A percentile compares a stretch with the other conserved stretches of the same genome.
These are phyloP conservation scores for Paspalum notatum DNA, from an alignment of 176 grass and related monocot species.

Conservation along the genomic window DNA sequence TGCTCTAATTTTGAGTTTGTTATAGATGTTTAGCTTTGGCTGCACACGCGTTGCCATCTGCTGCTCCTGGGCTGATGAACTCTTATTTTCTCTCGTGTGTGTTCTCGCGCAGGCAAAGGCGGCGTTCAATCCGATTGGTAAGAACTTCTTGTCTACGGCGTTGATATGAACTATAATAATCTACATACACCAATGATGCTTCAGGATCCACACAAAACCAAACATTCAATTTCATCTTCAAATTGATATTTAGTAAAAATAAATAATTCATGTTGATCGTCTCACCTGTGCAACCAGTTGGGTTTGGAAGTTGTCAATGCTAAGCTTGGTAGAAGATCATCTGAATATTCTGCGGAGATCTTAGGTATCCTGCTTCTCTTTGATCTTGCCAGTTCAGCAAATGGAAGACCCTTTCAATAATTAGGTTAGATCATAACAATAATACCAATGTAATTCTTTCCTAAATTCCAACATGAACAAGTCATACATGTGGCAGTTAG, in stretches of 20 bases:
- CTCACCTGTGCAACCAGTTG: not conserved
- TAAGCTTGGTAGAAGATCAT: not conserved
- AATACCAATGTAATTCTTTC: not conserved
- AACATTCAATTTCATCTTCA: too few species aligned
- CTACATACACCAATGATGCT: not conserved
- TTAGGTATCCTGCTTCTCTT: not conserved
- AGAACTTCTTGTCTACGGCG: not conserved
- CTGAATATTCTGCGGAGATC: not conserved
- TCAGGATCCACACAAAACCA: not conserved
- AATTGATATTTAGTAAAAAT: not conserved
- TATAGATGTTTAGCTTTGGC: not conserved
- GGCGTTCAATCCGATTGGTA: slow-evolving; percentile 44
- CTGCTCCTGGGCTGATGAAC: not conserved
- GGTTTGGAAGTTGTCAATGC: not conserved
- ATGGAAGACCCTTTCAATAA: not conserved
- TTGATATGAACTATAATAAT: not conserved
- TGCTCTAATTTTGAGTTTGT: not conserved
- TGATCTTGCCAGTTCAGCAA: too few species aligned
- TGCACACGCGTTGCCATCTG: slow-evolving; percentile 14
- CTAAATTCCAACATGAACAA: not conserved
- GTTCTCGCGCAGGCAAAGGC: slow-evolving; percentile 44
- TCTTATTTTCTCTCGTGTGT: not conserved
- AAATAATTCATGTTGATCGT: not conserved
- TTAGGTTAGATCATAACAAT: not conserved
- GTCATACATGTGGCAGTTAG: not conserved